phyloP scores from a whole-genome alignment of 2,329 filamentous ascomycete species.

The Diaporthe aspalathi region DNA sequence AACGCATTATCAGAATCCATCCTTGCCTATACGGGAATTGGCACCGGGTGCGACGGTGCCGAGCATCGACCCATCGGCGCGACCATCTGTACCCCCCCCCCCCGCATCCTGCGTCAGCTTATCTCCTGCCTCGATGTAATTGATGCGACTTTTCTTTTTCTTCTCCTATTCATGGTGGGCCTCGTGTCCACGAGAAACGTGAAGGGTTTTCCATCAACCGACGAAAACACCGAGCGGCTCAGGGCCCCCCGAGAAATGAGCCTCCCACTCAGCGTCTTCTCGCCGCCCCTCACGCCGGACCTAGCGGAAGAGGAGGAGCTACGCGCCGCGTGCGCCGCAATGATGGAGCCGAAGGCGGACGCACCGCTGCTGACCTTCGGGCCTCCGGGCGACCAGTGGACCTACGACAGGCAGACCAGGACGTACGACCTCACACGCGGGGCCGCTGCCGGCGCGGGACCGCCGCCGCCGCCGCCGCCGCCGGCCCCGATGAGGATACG shows the following conservation, averaged over 20 bases:
- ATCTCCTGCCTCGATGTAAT: background rate
- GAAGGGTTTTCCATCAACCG: background rate
- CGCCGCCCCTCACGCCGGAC: conserved; percentile 3
- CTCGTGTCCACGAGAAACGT: background rate
- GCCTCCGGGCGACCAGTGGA: conserved; percentile 47
- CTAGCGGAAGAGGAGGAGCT: conserved; percentile 1
- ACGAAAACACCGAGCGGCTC: background rate
- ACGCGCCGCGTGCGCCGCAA: background rate
- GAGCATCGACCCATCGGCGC: conserved; percentile 17
- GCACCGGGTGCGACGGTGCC: conserved; percentile 16
- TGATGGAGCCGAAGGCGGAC: conserved; percentile 6
- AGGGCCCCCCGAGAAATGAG: conserved; percentile 1
- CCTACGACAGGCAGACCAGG: conserved; percentile 44
- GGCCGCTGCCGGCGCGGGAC: background rate
- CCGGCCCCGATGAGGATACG: conserved; percentile 40
- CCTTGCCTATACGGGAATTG: conserved; percentile 23
- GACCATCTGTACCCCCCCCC: background rate
- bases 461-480: background rate
- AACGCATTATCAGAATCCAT: conserved; percentile 16
- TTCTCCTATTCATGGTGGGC: too few relatives aligned
- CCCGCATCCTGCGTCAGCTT: conserved; percentile 26
- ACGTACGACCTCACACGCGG: conserved; percentile 48
- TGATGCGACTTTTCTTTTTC: background rate
- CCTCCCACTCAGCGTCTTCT: conserved; percentile 21
- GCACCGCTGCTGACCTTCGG: conserved; percentile 45